Percentiles rank a stretch among this genome's conserved stretches.
Conservation (phyloP, 2,329 filamentous ascomycete species). For the Fusarium poae region DNA sequence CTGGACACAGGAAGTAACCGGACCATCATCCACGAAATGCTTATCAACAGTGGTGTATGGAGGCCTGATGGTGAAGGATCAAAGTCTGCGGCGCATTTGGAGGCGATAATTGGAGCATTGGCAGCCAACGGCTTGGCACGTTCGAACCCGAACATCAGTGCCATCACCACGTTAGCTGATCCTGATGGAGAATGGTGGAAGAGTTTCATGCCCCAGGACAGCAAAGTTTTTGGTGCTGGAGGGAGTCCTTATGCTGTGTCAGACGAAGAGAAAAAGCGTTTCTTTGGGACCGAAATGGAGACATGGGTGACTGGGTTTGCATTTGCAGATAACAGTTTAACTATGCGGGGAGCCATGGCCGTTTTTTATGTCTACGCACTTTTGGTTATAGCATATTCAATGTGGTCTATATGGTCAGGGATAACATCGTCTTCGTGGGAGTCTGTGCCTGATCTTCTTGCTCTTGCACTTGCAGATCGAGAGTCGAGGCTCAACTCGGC, state of each 20-base stretch:
- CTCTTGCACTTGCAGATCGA: constrained; percentile 12
- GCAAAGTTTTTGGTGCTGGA: constrained; percentile 33
- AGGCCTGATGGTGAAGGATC: constrained; percentile 17
- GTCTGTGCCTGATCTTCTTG: constrained; percentile 20
- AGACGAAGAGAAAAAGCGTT: constrained; percentile 3
- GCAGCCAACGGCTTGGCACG: constrained; percentile 30
- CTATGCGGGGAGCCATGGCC: constrained; percentile 22
- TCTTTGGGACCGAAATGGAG: constrained; percentile 35
- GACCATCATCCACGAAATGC: constrained; percentile 36
- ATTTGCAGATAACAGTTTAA: constrained; percentile 29
- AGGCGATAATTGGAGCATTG: constrained; percentile 32
- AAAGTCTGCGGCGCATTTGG: constrained; percentile 24
- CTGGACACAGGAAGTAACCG: constrained; percentile 11
- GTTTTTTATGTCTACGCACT: constrained; percentile 24
- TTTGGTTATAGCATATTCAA: constrained; percentile 5
- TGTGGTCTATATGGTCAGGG: constrained; percentile 20
- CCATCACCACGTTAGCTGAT: constrained; percentile 22
- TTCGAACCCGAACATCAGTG: constrained; percentile 17
- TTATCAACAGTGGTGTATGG: constrained; percentile 39
- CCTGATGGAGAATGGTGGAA: constrained; percentile 39
- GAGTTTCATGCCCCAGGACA: constrained; percentile 37
- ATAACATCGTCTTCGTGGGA: constrained; percentile 28
- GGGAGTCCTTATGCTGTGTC: constrained; percentile 35
- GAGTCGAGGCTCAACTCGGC: accelerated
- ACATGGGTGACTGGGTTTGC: constrained; percentile 41